A percentile compares a stretch with the other conserved stretches of the same genome.
Conservation (phyloP, 2,329 filamentous ascomycete genomes). For the Onygenales sp. region DNA sequence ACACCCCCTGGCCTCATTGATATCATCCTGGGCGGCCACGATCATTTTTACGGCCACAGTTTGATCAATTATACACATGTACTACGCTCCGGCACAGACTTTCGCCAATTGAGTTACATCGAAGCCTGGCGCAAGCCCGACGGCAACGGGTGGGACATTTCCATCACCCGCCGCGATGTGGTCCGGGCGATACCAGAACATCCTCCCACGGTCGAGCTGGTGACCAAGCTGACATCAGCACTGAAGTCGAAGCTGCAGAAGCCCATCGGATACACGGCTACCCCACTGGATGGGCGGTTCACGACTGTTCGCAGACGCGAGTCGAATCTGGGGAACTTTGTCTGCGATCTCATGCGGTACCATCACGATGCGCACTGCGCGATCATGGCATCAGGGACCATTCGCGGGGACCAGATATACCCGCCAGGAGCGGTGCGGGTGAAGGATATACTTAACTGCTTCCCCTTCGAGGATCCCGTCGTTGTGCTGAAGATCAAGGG, state of each 20-base stretch:
- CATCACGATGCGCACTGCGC: conserved; percentile 74
- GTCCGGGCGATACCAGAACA: conserved; percentile 60
- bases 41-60: conserved; percentile 76
- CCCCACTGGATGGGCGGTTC: conserved; percentile 77
- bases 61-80: conserved; percentile 72
- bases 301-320: conserved; percentile 67
- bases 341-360: conserved; percentile 81
- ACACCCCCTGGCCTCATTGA: conserved; percentile 64
- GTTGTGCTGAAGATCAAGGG: conserved; percentile 67
- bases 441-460: conserved; percentile 79
- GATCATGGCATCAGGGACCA: conserved; percentile 77
- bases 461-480: conserved; percentile 85
- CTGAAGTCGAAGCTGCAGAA: conserved; percentile 71
- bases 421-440: conserved; percentile 67
- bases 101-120: conserved; percentile 84
- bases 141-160: conserved; percentile 60
- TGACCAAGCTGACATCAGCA: conserved; percentile 60
- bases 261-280: conserved; percentile 72
- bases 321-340: conserved; percentile 82
- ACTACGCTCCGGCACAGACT: conserved; percentile 80
- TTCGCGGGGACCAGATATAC: conserved; percentile 82
- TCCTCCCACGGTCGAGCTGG: conserved; percentile 48
- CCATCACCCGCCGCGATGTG: conserved; percentile 66
- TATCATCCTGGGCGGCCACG: conserved; percentile 79
- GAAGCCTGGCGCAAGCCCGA: conserved; percentile 56